phyloP scores from a whole-genome alignment of 2,329 filamentous ascomycete genomes.

The Cercospora sp. region DNA sequence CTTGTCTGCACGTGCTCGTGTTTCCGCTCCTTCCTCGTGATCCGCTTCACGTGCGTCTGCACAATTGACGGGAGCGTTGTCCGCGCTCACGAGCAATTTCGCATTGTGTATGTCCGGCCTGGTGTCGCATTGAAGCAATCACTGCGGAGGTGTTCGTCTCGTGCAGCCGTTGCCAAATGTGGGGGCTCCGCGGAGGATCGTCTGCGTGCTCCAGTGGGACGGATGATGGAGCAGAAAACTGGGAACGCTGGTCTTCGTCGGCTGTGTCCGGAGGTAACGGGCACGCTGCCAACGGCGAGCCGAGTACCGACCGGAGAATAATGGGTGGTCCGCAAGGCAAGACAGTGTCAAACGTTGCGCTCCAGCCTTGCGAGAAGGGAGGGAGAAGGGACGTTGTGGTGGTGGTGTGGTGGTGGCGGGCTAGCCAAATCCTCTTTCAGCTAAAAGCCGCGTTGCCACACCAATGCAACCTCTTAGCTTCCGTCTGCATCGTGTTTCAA shows the following conservation, averaged over 20 bases:
- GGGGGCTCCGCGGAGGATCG: neutral
- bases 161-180: slow-evolving; percentile 1
- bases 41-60: neutral
- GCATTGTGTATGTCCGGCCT: neutral
- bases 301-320: neutral
- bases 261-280: neutral
- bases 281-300: neutral
- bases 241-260: neutral
- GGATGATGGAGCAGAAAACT: neutral
- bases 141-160: neutral
- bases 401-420: neutral
- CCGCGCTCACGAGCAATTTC: neutral
- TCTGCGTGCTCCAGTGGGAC: neutral
- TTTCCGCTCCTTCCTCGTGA: neutral
- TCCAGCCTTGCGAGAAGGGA: neutral
- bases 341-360: neutral
- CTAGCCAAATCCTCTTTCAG: neutral
- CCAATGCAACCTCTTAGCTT: slow-evolving; percentile 1
- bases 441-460: neutral
- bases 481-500: slow-evolving; percentile 1
- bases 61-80: neutral
- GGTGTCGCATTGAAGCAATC: neutral
- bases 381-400: neutral
- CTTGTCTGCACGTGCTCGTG: neutral
- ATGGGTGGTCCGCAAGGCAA: neutral